Evolutionary conservation across 345 rosid species (phyloP), one percentile per base, ranked within the genome.

Genomic region (Gossypium turneri): DNA sequence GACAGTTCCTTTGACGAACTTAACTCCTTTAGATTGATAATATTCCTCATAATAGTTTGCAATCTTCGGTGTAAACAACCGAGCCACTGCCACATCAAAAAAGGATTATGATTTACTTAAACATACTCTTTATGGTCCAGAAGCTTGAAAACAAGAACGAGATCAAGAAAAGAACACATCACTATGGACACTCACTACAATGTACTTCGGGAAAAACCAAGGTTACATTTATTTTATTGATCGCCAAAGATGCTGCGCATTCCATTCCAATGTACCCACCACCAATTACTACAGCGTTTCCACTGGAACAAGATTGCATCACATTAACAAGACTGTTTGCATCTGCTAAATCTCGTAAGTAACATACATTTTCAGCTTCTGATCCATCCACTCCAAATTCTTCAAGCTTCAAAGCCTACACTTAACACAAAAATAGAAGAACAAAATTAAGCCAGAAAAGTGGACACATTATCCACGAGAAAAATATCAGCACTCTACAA

Each of bases 201-300:
- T 95, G 98, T 73, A 82, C 92, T 84, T 95, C 99, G 8, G 99
- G 99, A 84, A 95, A 95, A 84, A 95, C 99, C 98, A 95, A 87
- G 11, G 99, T 90, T 63, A 93, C 97, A 51, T 90, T 93, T 69
- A 91, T 91, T 82, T 86, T 91, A 87, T 90, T 93, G 85, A 91
- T 93, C 79, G 85, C 98, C 84, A 93, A 83, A 75, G 99, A 95
- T 73, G 98, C 97, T 59, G 99, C 93, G 70, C 99, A 95, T 81
- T 95, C 99, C 99, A 95, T 95, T 83, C 99, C 98, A 61, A 95
- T 90, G 77, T 95, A 95, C 79, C 99, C 99, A 80, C 98, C 99
- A 22, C 98, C 99, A 2, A 95, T 95, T 67, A 95, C 94, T 75
- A 95, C 90, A 59, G 99, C 98, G 81, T 93, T 88, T 69, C 95